A percentile compares a stretch with the other conserved stretches of the same genome.
Conservation (phyloP, 108 stramenopile species). For the Cyclostephanos tholiformis region DNA sequence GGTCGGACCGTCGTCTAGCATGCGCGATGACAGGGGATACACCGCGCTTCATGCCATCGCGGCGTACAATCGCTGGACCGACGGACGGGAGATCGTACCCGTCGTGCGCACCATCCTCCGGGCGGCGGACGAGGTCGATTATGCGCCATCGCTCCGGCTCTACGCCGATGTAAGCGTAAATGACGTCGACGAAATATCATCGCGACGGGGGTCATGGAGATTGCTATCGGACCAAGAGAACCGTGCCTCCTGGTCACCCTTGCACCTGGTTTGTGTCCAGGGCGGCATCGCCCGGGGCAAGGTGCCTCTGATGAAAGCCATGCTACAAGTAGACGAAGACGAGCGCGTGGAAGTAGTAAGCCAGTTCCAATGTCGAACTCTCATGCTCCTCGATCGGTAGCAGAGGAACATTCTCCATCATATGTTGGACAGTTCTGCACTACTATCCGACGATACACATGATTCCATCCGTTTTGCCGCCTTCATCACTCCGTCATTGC, state of each 20-base stretch:
- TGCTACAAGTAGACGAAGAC: slow-evolving; percentile 29
- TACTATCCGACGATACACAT: slow-evolving; percentile 23
- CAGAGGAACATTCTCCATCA: slow-evolving; percentile 43
- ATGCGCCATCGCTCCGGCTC: slow-evolving; percentile 2
- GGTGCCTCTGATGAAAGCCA: slow-evolving; percentile 5
- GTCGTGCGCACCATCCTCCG: slow-evolving; percentile 22
- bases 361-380: slow-evolving; percentile 2
- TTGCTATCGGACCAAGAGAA: slow-evolving; percentile 40
- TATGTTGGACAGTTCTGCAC: slow-evolving; percentile 11
- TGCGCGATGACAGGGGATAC: slow-evolving; percentile 38
- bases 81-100: slow-evolving; percentile 24
- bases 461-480: slow-evolving; percentile 24
- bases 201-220: slow-evolving; percentile 23
- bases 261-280: slow-evolving; percentile 43
- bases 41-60: slow-evolving; percentile 30
- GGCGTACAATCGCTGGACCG: slow-evolving; percentile 22
- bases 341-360: slow-evolving; percentile 5
- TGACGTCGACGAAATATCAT: background rate
- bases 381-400: slow-evolving; percentile 38
- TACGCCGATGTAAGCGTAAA: background rate
- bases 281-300: slow-evolving; percentile 30
- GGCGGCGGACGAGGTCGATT: slow-evolving; percentile 42
- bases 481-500: slow-evolving; percentile 9
- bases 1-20: slow-evolving; percentile 26
- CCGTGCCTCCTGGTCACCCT: slow-evolving; percentile 35